Conservation (phyloP, 2,329 filamentous ascomycete genomes). For the Trichoderma afroharzianum region DNA sequence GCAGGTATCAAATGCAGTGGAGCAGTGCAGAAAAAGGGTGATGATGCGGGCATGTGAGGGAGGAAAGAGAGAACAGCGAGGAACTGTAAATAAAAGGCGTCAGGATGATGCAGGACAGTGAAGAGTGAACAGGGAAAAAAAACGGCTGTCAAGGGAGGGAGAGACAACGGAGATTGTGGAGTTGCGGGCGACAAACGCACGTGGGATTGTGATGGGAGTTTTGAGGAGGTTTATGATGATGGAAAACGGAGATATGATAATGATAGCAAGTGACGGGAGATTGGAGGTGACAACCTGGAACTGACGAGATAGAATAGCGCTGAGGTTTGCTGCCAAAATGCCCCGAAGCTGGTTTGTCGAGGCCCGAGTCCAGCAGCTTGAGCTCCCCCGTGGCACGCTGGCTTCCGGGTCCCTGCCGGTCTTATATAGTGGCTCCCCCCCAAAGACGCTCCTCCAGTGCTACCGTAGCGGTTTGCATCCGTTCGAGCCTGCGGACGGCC, state of each 20-base stretch:
- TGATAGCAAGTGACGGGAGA: too few species aligned
- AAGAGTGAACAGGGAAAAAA: neutral
- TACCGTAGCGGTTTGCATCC: neutral
- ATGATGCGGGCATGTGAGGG: neutral
- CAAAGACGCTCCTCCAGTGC: neutral
- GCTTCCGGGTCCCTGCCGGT: neutral
- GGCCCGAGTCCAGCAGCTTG: neutral
- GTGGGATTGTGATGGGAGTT: neutral
- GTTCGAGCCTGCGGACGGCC: neutral
- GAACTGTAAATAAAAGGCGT: neutral
- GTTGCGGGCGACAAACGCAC: neutral
- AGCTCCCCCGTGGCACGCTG: neutral
- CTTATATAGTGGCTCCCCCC: constrained; percentile 3
- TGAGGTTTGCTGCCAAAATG: too few species aligned
- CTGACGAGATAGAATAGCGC: too few species aligned
- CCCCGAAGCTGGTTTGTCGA: neutral
- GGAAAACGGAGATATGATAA: too few species aligned
- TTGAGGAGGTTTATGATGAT: too few species aligned
- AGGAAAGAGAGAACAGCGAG: neutral
- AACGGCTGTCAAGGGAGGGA: neutral
- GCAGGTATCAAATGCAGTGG: neutral
- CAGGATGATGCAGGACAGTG: neutral
- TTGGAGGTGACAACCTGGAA: too few species aligned
- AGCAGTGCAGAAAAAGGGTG: neutral
- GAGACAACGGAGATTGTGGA: constrained; percentile 2